These are phyloP conservation scores for Aspergillus novoparasiticus DNA, from an alignment of 2,329 filamentous ascomycete species.

Conservation along the genomic window DNA sequence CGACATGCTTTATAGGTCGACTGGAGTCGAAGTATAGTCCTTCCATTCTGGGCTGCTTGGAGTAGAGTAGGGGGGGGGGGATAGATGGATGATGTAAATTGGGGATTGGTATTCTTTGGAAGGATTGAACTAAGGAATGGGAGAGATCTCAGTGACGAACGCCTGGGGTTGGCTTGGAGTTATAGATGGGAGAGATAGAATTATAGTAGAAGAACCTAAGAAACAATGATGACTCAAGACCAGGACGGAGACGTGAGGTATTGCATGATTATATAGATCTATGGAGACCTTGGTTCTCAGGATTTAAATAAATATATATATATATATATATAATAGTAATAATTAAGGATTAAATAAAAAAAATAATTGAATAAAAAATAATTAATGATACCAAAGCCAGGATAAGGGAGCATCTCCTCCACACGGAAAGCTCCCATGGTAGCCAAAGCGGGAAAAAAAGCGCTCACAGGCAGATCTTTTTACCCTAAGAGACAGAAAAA, in stretches of 20 bases:
- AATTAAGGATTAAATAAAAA: neutral
- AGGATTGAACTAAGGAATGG: neutral
- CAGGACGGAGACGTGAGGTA: conserved; percentile 10
- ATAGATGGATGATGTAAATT: neutral
- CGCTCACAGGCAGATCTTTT: conserved; percentile 2
- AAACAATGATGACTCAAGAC: conserved; percentile 11
- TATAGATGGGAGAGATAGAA: conserved; percentile 5
- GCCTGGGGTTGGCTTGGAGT: conserved; percentile 11
- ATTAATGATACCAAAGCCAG: neutral
- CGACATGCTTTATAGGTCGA: conserved; percentile 59
- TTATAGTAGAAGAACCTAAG: conserved; percentile 9
- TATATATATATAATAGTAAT: neutral
- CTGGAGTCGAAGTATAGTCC: conserved; percentile 15
- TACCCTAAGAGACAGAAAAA: conserved; percentile 1
- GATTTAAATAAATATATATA: neutral
- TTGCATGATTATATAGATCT: conserved; percentile 24
- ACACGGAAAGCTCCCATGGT: neutral
- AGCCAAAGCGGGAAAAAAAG: neutral
- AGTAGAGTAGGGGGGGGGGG: too few species aligned
- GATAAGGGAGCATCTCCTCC: neutral
- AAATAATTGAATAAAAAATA: neutral
- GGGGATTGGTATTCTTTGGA: neutral
- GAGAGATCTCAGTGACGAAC: conserved; percentile 8
- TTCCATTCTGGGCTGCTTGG: conserved; percentile 12
- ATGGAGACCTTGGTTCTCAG: neutral